A percentile compares a stretch with the other conserved stretches of the same genome.
phyloP scores from a whole-genome alignment of 225 moss, liverwort and hornwort species.

The Thuidium tamariscinum region DNA sequence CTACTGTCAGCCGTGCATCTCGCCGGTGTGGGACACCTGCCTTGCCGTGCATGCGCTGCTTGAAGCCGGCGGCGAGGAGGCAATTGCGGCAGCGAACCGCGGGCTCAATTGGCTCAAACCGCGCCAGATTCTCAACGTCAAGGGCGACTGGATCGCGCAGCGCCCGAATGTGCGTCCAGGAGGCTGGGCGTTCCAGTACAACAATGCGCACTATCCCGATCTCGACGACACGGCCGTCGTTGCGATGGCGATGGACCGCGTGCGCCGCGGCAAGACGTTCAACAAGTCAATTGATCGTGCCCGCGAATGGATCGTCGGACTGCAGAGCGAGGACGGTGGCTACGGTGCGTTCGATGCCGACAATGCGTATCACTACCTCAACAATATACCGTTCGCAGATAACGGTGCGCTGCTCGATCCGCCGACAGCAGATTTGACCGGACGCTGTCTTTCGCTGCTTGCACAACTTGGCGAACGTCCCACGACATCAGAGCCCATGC shows the following conservation, averaged over 20 bases:
- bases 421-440: not conserved
- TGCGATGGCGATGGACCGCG: not conserved
- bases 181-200: not conserved
- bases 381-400: not conserved
- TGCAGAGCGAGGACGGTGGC: not conserved
- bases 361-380: not conserved
- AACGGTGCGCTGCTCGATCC: not conserved
- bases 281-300: not conserved
- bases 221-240: not conserved
- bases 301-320: not conserved
- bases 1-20: not conserved
- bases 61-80: not conserved
- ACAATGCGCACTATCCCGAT: not conserved
- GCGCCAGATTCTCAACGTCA: not conserved
- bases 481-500: not conserved
- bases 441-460: not conserved
- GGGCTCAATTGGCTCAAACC: not conserved
- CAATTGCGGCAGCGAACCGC: not conserved
- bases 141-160: not conserved
- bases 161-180: not conserved
- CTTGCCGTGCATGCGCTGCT: not conserved
- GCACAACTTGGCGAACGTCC: not conserved
- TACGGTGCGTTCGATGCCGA: not conserved
- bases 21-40: not conserved
- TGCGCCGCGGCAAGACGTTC: not conserved